Conservation (phyloP, 495 filamentous ascomycete species). For the Trichocladium uniseriatum region DNA sequence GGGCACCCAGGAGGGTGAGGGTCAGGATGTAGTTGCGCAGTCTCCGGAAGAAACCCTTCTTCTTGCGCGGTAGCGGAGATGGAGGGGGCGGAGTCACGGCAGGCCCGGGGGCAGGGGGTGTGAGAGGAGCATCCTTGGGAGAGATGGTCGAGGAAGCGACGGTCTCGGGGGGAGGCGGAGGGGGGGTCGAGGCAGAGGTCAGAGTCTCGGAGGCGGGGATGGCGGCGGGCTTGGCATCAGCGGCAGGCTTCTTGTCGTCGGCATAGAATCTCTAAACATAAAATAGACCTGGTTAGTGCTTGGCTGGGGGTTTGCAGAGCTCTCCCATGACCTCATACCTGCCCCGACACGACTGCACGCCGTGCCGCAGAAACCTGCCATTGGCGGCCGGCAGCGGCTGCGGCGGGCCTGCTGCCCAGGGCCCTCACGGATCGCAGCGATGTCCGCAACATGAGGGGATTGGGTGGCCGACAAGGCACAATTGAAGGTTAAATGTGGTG, state of each 20-base stretch:
- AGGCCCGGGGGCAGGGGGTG: constrained; percentile 33
- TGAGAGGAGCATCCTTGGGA: constrained; percentile 51
- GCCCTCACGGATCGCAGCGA: constrained; percentile 52
- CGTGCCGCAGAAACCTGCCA: constrained; percentile 40
- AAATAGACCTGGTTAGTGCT: background rate
- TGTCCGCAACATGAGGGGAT: constrained; percentile 59
- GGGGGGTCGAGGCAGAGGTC: constrained; percentile 41
- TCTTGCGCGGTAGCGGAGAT: constrained; percentile 45
- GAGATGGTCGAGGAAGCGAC: constrained; percentile 45
- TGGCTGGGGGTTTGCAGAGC: background rate
- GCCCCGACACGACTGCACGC: constrained; percentile 20
- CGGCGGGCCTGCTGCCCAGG: constrained; percentile 41
- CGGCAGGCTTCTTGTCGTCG: constrained; percentile 44
- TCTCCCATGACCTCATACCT: constrained; percentile 24
- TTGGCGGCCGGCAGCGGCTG: constrained; percentile 42
- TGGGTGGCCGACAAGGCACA: constrained; percentile 36
- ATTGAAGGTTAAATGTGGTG: constrained; percentile 28
- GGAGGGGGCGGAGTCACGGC: constrained; percentile 28
- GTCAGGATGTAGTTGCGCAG: constrained; percentile 56
- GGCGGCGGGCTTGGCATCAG: constrained; percentile 42
- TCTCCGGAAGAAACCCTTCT: constrained; percentile 65
- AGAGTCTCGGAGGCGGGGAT: constrained; percentile 51
- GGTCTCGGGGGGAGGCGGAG: constrained; percentile 35
- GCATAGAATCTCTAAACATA: constrained; percentile 47
- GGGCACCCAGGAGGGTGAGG: constrained; percentile 58